Percentiles rank a stretch among this genome's conserved stretches.
Conservation (phyloP, 2,329 filamentous ascomycete species). For the Ophiostoma australiae region DNA sequence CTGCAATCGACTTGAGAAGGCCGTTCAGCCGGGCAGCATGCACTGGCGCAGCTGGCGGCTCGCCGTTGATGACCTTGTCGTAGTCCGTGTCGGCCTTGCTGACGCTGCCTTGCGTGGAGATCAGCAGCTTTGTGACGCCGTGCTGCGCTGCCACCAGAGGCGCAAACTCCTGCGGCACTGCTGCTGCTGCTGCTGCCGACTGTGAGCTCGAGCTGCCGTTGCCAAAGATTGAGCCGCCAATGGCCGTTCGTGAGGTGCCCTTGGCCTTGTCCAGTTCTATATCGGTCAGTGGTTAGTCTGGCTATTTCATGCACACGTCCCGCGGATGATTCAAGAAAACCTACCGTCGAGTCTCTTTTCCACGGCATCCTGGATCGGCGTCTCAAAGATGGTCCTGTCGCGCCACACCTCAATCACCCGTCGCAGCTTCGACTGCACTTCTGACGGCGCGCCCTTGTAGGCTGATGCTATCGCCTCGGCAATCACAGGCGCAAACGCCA, state of each 20-base stretch:
- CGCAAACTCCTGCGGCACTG: constrained; percentile 68
- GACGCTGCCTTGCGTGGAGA: constrained; percentile 61
- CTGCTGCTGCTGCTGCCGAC: constrained; percentile 37
- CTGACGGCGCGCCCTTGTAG: constrained; percentile 80
- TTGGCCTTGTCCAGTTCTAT: constrained; percentile 57
- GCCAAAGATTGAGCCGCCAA: constrained; percentile 63
- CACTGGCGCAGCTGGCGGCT: constrained; percentile 73
- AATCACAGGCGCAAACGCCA: constrained; percentile 86
- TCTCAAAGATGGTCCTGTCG: constrained; percentile 77
- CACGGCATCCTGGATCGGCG: constrained; percentile 71
- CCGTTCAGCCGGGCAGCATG: constrained; percentile 85
- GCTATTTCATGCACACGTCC: neutral
- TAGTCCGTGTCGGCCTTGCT: constrained; percentile 75
- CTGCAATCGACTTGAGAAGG: constrained; percentile 82
- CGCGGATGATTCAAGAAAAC: constrained; percentile 27
- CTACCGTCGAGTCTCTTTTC: constrained; percentile 74
- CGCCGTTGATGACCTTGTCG: constrained; percentile 58
- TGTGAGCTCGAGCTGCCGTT: constrained; percentile 31
- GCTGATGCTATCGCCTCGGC: constrained; percentile 85
- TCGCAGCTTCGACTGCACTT: constrained; percentile 81
- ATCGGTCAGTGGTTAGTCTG: constrained; percentile 24
- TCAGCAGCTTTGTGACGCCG: constrained; percentile 65
- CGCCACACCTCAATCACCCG: constrained; percentile 94
- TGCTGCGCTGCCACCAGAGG: constrained; percentile 71
- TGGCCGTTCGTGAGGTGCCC: constrained; percentile 47